Percentiles rank a stretch among this genome's conserved stretches.
These are phyloP conservation scores for Pythium rhizo-oryzae DNA, from an alignment of 352 stramenopile species.

Conservation along the genomic window DNA sequence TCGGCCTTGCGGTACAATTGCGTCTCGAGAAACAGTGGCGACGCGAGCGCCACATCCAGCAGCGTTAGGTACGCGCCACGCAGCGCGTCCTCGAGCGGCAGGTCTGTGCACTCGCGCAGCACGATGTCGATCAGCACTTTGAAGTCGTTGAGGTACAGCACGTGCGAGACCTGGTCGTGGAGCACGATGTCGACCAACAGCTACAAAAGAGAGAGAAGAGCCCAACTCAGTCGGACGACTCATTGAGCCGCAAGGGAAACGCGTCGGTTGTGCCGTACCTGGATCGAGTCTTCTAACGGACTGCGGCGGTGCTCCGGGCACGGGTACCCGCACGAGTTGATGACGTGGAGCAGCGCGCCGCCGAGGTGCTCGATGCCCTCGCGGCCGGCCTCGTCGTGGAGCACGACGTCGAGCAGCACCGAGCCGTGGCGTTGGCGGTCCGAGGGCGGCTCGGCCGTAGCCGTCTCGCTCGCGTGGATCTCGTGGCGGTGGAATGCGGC, in stretches of 20 bases:
- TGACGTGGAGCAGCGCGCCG: constrained; percentile 72
- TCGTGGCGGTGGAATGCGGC: constrained; percentile 63
- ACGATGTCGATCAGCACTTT: constrained; percentile 74
- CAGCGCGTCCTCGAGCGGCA: constrained; percentile 51
- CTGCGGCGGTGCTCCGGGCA: constrained; percentile 40
- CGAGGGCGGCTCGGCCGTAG: not conserved
- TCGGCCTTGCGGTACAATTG: constrained; percentile 65
- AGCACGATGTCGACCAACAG: constrained; percentile 60
- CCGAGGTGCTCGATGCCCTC: constrained; percentile 66
- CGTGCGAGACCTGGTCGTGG: constrained; percentile 41
- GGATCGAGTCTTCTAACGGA: constrained; percentile 55
- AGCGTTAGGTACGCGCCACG: constrained; percentile 50
- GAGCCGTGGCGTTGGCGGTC: not conserved
- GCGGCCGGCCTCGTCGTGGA: constrained; percentile 36
- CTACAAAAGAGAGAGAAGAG: constrained; percentile 28
- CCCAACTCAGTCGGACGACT: not conserved
- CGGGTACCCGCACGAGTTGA: constrained; percentile 81
- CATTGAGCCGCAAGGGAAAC: no score
- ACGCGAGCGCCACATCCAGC: constrained; percentile 47
- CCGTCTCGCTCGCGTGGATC: constrained; percentile 22
- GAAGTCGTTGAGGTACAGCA: constrained; percentile 80
- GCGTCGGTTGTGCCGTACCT: constrained; percentile 31
- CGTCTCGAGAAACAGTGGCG: constrained; percentile 47
- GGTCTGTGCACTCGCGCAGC: constrained; percentile 63
- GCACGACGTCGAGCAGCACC: constrained; percentile 56